These are phyloP conservation scores for Roridomyces roridus DNA, from an alignment of 768 basidiomycete species.

Conservation along the genomic window DNA sequence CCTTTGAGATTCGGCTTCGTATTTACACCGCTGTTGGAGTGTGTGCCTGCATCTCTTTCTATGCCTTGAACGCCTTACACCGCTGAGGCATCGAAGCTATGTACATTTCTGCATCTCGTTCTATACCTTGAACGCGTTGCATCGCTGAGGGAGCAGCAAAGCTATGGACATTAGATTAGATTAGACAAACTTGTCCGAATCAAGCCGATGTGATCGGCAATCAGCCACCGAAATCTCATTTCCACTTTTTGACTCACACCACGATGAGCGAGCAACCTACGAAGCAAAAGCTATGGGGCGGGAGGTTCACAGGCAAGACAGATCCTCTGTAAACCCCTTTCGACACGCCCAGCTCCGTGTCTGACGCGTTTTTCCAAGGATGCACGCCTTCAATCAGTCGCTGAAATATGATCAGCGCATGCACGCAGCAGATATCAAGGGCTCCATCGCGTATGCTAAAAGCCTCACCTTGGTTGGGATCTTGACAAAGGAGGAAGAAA, in stretches of 20 bases:
- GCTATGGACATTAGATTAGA: too few relatives aligned
- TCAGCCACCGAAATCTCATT: not conserved
- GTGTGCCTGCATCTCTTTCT: conserved; percentile 63
- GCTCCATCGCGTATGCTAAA: conserved; percentile 96
- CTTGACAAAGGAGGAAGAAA: conserved; percentile 77
- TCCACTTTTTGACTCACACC: not conserved
- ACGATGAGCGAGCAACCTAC: conserved; percentile 48
- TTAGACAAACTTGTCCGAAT: too few relatives aligned
- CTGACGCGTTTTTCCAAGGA: conserved; percentile 55
- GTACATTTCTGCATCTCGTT: too few relatives aligned
- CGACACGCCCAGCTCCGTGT: conserved; percentile 13
- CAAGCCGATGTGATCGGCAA: too few relatives aligned
- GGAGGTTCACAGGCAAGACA: conserved; percentile 86
- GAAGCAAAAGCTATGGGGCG: conserved; percentile 87
- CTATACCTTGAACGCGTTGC: too few relatives aligned
- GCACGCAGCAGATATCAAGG: conserved; percentile 89
- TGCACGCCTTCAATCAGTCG: conserved; percentile 98
- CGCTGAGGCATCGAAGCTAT: too few relatives aligned
- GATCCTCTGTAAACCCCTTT: conserved; percentile 76
- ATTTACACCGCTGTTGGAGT: conserved; percentile 64
- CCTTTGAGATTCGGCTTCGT: conserved; percentile 52
- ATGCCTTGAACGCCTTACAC: conserved; percentile 65
- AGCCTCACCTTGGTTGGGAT: conserved; percentile 83
- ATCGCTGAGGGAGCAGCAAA: too few relatives aligned
- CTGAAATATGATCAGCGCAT: conserved; percentile 94